Evolutionary conservation across 148 eudicot genomes (phyloP).

Genomic region (Spergularia marina): DNA sequence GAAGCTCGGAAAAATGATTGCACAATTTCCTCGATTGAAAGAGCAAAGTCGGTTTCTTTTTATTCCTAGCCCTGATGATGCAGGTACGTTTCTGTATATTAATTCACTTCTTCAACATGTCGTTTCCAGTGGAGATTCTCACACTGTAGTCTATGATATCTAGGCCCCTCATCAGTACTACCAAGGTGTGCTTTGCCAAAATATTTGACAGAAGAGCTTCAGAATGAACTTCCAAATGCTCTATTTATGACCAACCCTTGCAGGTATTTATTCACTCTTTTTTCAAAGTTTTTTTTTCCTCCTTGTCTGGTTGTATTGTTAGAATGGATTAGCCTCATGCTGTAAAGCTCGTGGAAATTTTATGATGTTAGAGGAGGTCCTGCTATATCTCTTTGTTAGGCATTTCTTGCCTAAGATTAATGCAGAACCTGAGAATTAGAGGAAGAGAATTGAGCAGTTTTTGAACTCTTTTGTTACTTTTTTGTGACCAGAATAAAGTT

Average conservation of each 20-base stretch:
- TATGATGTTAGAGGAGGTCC: background rate
- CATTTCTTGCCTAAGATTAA: background rate
- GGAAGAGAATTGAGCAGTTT: background rate
- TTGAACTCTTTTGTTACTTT: slow-evolving; percentile 13
- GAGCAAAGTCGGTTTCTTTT: slow-evolving; percentile 78
- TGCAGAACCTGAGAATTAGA: slow-evolving; percentile 5
- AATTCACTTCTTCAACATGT: background rate
- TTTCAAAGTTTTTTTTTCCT: background rate
- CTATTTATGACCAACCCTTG: slow-evolving; percentile 85
- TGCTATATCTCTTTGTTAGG: background rate
- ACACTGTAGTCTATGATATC: slow-evolving; percentile 7
- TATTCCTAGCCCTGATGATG: slow-evolving; percentile 90
- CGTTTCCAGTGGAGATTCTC: slow-evolving; percentile 9
- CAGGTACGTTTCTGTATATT: slow-evolving; percentile 39
- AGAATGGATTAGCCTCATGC: background rate
- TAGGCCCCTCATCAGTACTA: slow-evolving; percentile 88
- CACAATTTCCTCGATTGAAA: slow-evolving; percentile 56
- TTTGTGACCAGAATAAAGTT: slow-evolving; percentile 64
- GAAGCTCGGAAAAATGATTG: slow-evolving; percentile 83
- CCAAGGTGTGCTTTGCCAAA: slow-evolving; percentile 88
- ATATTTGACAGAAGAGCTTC: slow-evolving; percentile 72
- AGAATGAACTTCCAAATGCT: slow-evolving; percentile 71
- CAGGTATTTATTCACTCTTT: slow-evolving; percentile 43
- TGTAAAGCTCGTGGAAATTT: background rate
- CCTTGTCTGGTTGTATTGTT: background rate